Evolutionary conservation across 139 green algal species (phyloP).

Genomic region (Coelastrella sp.): DNA sequence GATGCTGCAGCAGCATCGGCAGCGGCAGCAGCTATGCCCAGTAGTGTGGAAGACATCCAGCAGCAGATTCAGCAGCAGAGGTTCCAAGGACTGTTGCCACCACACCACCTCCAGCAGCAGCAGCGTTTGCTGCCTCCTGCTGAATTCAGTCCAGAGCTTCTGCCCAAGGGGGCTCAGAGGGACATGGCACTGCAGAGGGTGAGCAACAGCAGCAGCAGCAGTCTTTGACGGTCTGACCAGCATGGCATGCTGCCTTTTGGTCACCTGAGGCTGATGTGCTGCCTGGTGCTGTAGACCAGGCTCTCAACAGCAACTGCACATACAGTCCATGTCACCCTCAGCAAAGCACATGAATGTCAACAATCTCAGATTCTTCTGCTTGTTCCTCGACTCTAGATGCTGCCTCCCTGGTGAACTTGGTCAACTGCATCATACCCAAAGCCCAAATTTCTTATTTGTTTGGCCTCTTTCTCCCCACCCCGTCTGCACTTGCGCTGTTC

Average conservation of each 20-base stretch:
- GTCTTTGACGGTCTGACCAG: background rate
- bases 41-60: background rate
- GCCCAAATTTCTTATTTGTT: background rate
- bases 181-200: constrained; percentile 44
- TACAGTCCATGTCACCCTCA: too few species aligned
- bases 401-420: too few species aligned
- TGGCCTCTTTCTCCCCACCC: background rate
- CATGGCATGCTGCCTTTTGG: background rate
- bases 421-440: background rate
- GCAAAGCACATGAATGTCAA: too few species aligned
- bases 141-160: constrained; percentile 30
- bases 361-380: too few species aligned
- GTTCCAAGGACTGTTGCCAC: background rate
- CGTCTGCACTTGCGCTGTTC: background rate
- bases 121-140: background rate
- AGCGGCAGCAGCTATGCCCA: constrained; percentile 2
- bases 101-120: background rate
- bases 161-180: constrained; percentile 19
- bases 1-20: background rate
- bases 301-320: too few species aligned
- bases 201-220: background rate
- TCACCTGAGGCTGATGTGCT: background rate
- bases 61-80: background rate
- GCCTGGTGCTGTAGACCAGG: background rate
- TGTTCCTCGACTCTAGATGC: too few species aligned